A percentile compares a stretch with the other conserved stretches of the same genome.
These are phyloP conservation scores for Neoboletus magnificus DNA, from an alignment of 768 basidiomycete species.

Conservation along the genomic window DNA sequence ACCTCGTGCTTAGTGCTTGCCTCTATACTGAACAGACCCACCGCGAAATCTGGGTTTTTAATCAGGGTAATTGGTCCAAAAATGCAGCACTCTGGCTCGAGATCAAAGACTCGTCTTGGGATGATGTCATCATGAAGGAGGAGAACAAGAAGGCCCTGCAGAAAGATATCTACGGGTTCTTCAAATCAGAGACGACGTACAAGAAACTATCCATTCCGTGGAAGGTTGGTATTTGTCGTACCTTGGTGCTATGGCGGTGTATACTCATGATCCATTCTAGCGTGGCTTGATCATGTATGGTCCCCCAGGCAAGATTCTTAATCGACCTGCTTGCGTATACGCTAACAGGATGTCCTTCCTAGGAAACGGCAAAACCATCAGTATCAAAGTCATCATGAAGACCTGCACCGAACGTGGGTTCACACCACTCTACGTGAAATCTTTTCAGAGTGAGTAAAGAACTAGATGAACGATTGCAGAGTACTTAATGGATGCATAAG, in stretches of 20 bases:
- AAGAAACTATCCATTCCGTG: constrained; percentile 75
- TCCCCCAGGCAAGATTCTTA: constrained; percentile 53
- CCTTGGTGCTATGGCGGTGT: neutral
- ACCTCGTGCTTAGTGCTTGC: constrained; percentile 52
- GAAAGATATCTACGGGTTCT: constrained; percentile 79
- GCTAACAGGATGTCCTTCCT: neutral
- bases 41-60: constrained; percentile 75
- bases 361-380: constrained; percentile 87
- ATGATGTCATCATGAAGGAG: constrained; percentile 68
- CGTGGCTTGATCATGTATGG: constrained; percentile 82
- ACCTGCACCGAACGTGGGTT: constrained; percentile 59
- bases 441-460: constrained; percentile 57
- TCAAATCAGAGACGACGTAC: constrained; percentile 69
- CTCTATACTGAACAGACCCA: constrained; percentile 53
- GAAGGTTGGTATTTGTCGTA: constrained; percentile 50
- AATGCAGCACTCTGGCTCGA: constrained; percentile 57
- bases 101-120: constrained; percentile 66
- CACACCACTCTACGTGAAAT: constrained; percentile 76
- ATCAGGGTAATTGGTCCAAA: constrained; percentile 68
- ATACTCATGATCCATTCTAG: constrained; percentile 33
- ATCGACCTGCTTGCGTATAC: neutral
- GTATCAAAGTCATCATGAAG: constrained; percentile 80
- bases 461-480: neutral
- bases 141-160: constrained; percentile 63
- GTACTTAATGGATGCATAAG: constrained; percentile 31